These are phyloP conservation scores for Metschnikowia similis DNA, from an alignment of 805 yeast genomes.

Conservation along the genomic window DNA sequence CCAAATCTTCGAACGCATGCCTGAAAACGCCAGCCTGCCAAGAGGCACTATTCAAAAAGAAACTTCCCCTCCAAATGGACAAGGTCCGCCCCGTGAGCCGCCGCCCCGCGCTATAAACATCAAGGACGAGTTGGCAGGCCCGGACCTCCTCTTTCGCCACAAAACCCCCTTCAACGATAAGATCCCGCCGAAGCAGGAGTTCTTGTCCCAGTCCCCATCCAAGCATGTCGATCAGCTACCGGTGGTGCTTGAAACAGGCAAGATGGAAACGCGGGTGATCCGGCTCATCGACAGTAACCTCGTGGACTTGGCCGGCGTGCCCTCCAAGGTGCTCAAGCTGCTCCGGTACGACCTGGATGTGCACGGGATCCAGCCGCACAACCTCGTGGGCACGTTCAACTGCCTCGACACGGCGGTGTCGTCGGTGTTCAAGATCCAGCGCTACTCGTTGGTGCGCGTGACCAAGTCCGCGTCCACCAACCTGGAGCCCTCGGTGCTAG, in stretches of 20 bases:
- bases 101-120: too few species aligned
- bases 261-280: constrained; percentile 23
- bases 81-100: too few species aligned
- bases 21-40: too few species aligned
- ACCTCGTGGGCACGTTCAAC: constrained; percentile 31
- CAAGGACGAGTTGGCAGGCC: neutral
- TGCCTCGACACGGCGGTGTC: constrained; percentile 45
- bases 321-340: constrained; percentile 35
- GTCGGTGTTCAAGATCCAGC: constrained; percentile 36
- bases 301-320: constrained; percentile 33
- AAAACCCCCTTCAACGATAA: too few species aligned
- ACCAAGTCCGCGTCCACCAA: constrained; percentile 54
- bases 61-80: too few species aligned
- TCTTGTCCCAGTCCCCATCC: neutral
- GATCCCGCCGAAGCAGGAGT: neutral
- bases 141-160: neutral
- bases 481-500: constrained; percentile 46
- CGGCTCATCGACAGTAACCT: constrained; percentile 37
- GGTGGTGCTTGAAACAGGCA: constrained; percentile 6
- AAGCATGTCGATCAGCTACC: neutral
- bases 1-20: too few species aligned
- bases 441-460: constrained; percentile 46
- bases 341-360: constrained; percentile 15
- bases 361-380: constrained; percentile 8
- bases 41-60: too few species aligned